Evolutionary conservation across 129 eudicot species (phyloP).

Genomic region (Chrysanthemum makinoi): DNA sequence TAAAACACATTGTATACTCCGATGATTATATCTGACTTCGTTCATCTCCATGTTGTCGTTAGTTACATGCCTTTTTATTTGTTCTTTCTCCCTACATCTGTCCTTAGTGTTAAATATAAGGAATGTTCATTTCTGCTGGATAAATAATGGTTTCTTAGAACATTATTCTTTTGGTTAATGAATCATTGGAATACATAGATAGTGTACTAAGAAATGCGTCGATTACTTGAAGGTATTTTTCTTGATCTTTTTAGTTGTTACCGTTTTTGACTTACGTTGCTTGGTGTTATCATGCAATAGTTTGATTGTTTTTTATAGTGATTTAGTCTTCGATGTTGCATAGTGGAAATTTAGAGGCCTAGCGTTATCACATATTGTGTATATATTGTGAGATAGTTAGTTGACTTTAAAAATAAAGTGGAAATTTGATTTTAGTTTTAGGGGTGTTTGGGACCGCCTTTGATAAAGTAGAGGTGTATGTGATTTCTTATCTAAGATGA

Average conservation of each 20-base stretch:
- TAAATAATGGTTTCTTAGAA: slow-evolving; percentile 2
- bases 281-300: slow-evolving; percentile 6
- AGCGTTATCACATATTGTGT: too few relatives aligned
- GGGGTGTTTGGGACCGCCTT: too few relatives aligned
- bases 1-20: slow-evolving; percentile 25
- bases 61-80: slow-evolving; percentile 6
- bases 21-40: slow-evolving; percentile 23
- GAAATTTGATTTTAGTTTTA: too few relatives aligned
- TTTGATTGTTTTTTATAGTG: slow-evolving; percentile 8
- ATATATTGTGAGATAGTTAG: too few relatives aligned
- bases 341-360: too few relatives aligned
- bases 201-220: slow-evolving; percentile 21
- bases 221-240: slow-evolving; percentile 23
- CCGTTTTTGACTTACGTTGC: not conserved
- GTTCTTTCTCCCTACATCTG: not conserved
- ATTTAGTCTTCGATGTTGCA: not conserved
- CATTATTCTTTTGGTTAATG: slow-evolving; percentile 5
- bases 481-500: too few relatives aligned
- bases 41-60: slow-evolving; percentile 26
- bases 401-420: too few relatives aligned
- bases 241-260: not conserved
- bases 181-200: not conserved
- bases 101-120: not conserved
- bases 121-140: not conserved
- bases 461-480: too few relatives aligned